Percentiles rank a stretch among this genome's conserved stretches.
These are phyloP conservation scores for Amanita pallidorosea DNA, from an alignment of 768 basidiomycete species.

Conservation along the genomic window DNA sequence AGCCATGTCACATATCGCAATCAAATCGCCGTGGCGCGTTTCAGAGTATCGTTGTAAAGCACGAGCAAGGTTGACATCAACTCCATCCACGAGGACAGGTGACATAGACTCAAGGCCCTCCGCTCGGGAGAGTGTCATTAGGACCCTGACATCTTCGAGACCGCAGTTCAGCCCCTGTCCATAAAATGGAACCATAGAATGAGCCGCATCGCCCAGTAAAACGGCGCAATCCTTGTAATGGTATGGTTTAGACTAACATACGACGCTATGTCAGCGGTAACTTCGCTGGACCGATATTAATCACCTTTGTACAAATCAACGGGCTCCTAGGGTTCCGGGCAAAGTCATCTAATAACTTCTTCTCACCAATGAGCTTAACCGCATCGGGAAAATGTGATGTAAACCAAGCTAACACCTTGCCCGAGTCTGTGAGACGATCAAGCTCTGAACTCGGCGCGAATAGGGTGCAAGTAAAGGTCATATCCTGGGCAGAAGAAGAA, in stretches of 20 bases:
- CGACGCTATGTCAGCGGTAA: background rate
- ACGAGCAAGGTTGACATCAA: conserved; percentile 47
- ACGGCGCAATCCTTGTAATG: conserved; percentile 85
- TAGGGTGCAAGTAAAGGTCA: conserved; percentile 93
- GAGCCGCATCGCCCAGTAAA: conserved; percentile 89
- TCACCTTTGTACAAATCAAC: conserved; percentile 87
- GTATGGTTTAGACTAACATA: conserved; percentile 66
- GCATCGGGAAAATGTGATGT: conserved; percentile 80
- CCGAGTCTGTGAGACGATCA: conserved; percentile 51
- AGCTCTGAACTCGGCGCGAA: conserved; percentile 79
- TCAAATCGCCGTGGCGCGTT: conserved; percentile 76
- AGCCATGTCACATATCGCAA: conserved; percentile 86
- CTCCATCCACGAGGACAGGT: conserved; percentile 22
- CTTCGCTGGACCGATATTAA: background rate
- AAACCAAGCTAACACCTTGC: conserved; percentile 65
- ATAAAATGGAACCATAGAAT: conserved; percentile 98
- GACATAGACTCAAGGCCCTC: conserved; percentile 29
- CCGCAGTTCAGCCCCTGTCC: conserved; percentile 98
- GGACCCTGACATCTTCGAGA: conserved; percentile 90
- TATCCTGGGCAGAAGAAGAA: conserved; percentile 60
- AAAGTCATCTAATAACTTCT: conserved; percentile 68
- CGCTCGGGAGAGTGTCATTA: conserved; percentile 63
- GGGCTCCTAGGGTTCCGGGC: conserved; percentile 77
- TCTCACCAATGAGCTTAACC: conserved; percentile 74
- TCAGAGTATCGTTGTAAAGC: conserved; percentile 75